Conservation (phyloP, 2,329 filamentous ascomycete species). For the Alternaria consortialis region DNA sequence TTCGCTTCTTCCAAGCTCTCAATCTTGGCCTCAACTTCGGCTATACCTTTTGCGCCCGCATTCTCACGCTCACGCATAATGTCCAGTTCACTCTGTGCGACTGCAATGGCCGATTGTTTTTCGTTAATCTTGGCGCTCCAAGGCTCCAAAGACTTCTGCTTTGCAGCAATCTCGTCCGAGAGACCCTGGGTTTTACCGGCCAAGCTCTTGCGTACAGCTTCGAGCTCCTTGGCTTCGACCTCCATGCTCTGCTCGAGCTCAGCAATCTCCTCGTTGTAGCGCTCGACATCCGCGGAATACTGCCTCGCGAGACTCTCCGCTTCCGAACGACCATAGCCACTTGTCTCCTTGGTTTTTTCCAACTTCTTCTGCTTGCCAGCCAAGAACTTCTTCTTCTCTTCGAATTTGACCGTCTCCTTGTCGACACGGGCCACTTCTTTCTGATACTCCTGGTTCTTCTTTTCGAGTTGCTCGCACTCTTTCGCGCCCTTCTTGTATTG, state of each 20-base stretch:
- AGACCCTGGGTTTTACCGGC: slow-evolving; percentile 96
- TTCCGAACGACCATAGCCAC: slow-evolving; percentile 76
- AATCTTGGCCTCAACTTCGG: slow-evolving; percentile 85
- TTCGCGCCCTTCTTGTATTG: slow-evolving; percentile 83
- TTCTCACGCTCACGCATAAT: slow-evolving; percentile 91
- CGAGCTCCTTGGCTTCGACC: slow-evolving; percentile 81
- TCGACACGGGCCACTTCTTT: slow-evolving; percentile 94
- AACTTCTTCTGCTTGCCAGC: slow-evolving; percentile 91
- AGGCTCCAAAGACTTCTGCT: slow-evolving; percentile 93
- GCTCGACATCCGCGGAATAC: slow-evolving; percentile 79
- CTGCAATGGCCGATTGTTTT: slow-evolving; percentile 91
- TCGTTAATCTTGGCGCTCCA: slow-evolving; percentile 98
- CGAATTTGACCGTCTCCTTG: slow-evolving; percentile 95
- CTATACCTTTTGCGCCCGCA: slow-evolving; percentile 81
- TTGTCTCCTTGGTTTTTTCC: slow-evolving; percentile 83
- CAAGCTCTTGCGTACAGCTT: slow-evolving; percentile 81
- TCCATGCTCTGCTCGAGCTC: slow-evolving; percentile 79
- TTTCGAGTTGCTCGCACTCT: slow-evolving; percentile 83
- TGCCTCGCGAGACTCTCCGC: slow-evolving; percentile 81
- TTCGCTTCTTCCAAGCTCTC: slow-evolving; percentile 75
- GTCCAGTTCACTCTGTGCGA: slow-evolving; percentile 91
- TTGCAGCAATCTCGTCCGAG: slow-evolving; percentile 88
- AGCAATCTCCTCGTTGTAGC: slow-evolving; percentile 75
- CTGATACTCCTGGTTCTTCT: slow-evolving; percentile 77
- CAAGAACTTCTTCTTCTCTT: slow-evolving; percentile 97